Evolutionary conservation across 805 yeast genomes (phyloP), one percentile per base, ranked within the genome.

Genomic region (Metschnikowia arizonensis): DNA sequence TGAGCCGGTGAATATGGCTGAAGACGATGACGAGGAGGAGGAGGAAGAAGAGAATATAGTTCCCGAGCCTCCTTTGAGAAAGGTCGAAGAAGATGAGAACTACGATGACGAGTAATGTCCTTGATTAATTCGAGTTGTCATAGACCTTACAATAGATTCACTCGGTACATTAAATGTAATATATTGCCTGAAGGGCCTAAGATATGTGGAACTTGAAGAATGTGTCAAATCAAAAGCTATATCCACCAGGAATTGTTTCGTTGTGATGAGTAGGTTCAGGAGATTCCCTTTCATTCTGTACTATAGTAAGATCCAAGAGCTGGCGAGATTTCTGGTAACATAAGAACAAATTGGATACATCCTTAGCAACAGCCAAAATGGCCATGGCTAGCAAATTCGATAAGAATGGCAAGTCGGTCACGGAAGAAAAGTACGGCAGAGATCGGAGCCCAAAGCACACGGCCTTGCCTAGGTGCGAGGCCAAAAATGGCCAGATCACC

Each of bases 41-140:
- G 24, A 21, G 24, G 63, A 57, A 17, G 59, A 56, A 18, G 53
- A 52, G 34, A 52, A 51, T 15, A 42, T 41, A 6, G 72, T 63
- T 42, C 61, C 63, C 1, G 76, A 71, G 46, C 74, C 76, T 23
- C 76, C 76, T 12, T 57, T 71, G 65, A 60, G 76, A 48, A 66
- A 65, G 40, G 71, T 72, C 23, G 74, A 71, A 33, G 76, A 72
- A 51, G 76, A 72, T 48, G 76, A 71, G 53, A 63, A 72, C 52
- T 72, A 72, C 53, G 76, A 71, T 47, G 76, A 71, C 42, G 74
- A 71, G 42, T 63, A 54, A 51, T 28, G 36, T n/a, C 12, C 11
- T 15, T 29, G 29, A 15, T 14, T 23, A 12, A 24, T 15, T 19
- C 25, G 3, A n/a, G 24, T 19, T 33, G 36, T n/a, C 26, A 33